These are phyloP conservation scores for Elymus sibiricus DNA, from an alignment of 176 grass and related monocot species.

Conservation along the genomic window DNA sequence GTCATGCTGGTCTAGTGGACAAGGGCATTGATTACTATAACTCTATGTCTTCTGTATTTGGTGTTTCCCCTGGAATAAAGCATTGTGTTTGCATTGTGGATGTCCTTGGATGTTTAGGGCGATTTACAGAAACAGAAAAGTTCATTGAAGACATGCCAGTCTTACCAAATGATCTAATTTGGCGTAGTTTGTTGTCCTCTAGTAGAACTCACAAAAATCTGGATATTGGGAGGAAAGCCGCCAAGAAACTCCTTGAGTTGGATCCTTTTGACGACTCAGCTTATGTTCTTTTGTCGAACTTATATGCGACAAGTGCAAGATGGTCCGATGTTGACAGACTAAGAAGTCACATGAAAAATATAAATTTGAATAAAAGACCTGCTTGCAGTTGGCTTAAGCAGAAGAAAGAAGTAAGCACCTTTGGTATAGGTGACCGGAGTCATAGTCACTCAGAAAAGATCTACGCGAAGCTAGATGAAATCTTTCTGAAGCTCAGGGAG, in stretches of 20 bases:
- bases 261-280: conserved; percentile 84
- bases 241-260: conserved; percentile 69
- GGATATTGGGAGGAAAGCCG: conserved; percentile 69
- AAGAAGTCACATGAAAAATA: conserved; percentile 84
- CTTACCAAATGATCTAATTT: conserved; percentile 74
- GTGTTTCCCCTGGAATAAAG: conserved; percentile 72
- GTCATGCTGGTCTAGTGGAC: conserved; percentile 72
- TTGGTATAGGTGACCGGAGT: conserved; percentile 65
- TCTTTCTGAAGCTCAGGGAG: conserved; percentile 53
- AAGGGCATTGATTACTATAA: conserved; percentile 73
- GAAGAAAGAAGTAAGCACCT: conserved; percentile 75
- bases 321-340: conserved; percentile 77
- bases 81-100: conserved; percentile 92
- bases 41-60: conserved; percentile 56
- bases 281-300: conserved; percentile 88
- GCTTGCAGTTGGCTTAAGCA: conserved; percentile 93
- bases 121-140: conserved; percentile 54
- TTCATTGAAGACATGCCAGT: conserved; percentile 77
- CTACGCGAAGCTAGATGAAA: conserved; percentile 64
- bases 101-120: conserved; percentile 69
- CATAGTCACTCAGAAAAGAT: conserved; percentile 52
- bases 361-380: conserved; percentile 78
- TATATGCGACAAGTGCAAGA: conserved; percentile 66
- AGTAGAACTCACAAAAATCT: conserved; percentile 76
- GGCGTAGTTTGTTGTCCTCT: conserved; percentile 83